Evolutionary conservation across 1,284 basidiomycete species (phyloP), one percentile per base, ranked within the genome.

Genomic region (Cutaneotrichosporon daszewskae): DNA sequence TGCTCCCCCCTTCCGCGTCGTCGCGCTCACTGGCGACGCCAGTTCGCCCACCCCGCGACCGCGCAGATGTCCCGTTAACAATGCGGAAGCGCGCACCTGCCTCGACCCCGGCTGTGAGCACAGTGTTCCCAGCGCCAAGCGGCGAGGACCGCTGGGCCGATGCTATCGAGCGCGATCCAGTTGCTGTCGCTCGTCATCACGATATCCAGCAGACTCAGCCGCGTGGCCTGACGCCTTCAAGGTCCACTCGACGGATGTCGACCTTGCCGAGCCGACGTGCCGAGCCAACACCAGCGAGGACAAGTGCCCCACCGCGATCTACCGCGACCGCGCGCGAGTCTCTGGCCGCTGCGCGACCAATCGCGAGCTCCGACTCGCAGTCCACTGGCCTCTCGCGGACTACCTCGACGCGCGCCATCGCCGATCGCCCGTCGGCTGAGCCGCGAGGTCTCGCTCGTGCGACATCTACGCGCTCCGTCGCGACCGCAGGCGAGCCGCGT

Each of bases 61-160:
- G 39, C 31, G 20, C 38, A 5, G 47, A 49, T 17, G 47, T 49
- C 13, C 47, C 47, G 7, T 16, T 49, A 16, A 37, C 47, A 3
- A 44, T 49, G 43, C 42, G 47, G 13, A 26, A 31, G 11, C 23
- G 29, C 27, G 27, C 37, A 2, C 10, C 26, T 9, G n/a, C 26
- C 11, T 5, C 34, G 8, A 26, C 27, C 25, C 17, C 28, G 6
- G 28, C 32, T 2, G 14, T 12, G 25, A 11, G 19, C 27, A 13
- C 20, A 14, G 13, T 16, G 17, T 5, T 14, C 31, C n/a, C 16
- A 34, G 11, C 17, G 7, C 40, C 10, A 23, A 31, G 5, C 9
- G 33, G 23, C 2, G 32, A 34, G 5, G 47, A 49, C 39, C 42
- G 47, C 18, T 49, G 47, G 47, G 47, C 47, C 2, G 38, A 49